These are phyloP conservation scores for Colletotrichum limetticola DNA, from an alignment of 2,329 filamentous ascomycete genomes.

Conservation along the genomic window DNA sequence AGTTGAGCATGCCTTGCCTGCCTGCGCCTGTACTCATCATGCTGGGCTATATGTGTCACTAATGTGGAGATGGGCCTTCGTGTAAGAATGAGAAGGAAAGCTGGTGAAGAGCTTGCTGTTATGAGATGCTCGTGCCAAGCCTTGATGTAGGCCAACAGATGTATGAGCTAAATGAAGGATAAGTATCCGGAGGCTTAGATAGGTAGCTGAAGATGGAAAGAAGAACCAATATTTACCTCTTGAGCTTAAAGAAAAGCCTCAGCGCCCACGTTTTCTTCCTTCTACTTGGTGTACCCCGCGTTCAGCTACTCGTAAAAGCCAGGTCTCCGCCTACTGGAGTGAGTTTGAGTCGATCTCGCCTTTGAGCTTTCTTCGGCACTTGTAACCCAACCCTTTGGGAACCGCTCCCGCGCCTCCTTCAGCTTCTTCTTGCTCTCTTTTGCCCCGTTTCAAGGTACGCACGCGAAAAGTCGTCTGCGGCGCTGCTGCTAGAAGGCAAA, in stretches of 20 bases:
- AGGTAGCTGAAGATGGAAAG: background rate
- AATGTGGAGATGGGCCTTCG: background rate
- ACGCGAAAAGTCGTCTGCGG: background rate
- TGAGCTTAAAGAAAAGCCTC: background rate
- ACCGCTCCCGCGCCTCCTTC: background rate
- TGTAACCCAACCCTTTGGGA: background rate
- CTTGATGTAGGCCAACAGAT: background rate
- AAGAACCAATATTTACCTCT: background rate
- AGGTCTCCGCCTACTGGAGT: background rate
- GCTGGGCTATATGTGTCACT: background rate
- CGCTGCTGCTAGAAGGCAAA: background rate
- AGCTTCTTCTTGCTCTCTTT: background rate
- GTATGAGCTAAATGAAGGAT: background rate
- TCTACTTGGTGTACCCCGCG: too few relatives aligned
- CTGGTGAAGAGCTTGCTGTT: background rate
- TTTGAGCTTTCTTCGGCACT: background rate
- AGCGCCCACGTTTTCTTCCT: background rate
- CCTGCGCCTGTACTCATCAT: slow-evolving; percentile 4
- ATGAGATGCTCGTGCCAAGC: slow-evolving; percentile 4
- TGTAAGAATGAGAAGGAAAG: background rate
- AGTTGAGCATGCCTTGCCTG: slow-evolving; percentile 13
- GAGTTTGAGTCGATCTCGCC: background rate
- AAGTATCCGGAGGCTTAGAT: background rate
- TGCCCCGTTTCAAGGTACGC: background rate
- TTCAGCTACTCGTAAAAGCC: background rate